Percentiles rank a stretch among this genome's conserved stretches.
These are phyloP conservation scores for Geoglossum cookeanum DNA, from an alignment of 2,329 filamentous ascomycete genomes.

Conservation along the genomic window DNA sequence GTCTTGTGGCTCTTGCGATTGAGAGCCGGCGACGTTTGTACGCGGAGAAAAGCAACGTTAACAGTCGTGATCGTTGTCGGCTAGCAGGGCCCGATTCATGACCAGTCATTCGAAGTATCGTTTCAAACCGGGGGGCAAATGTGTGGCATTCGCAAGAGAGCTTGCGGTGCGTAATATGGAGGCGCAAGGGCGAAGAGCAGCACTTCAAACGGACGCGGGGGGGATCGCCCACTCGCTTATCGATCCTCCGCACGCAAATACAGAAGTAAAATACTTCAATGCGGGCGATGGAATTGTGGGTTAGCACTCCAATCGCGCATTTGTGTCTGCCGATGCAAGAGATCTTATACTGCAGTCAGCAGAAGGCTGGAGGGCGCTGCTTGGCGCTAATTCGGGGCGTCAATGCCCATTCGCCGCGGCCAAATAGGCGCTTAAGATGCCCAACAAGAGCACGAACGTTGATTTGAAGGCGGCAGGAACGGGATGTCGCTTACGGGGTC, in stretches of 20 bases:
- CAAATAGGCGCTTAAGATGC: neutral
- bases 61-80: neutral
- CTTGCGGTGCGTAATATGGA: neutral
- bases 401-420: neutral
- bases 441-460: neutral
- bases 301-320: neutral
- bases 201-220: neutral
- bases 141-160: neutral
- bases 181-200: neutral
- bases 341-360: neutral
- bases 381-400: neutral
- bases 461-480: neutral
- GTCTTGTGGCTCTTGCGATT: neutral
- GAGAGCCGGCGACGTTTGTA: neutral
- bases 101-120: neutral
- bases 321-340: neutral
- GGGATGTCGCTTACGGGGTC: neutral
- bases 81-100: neutral
- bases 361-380: neutral
- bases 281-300: neutral
- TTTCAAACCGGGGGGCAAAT: neutral
- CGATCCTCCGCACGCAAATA: neutral
- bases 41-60: neutral
- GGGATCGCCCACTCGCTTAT: neutral
- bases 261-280: neutral